Evolutionary conservation across 2,329 filamentous ascomycete species (phyloP), one percentile per base, ranked within the genome.

Genomic region (Calonectria montana): DNA sequence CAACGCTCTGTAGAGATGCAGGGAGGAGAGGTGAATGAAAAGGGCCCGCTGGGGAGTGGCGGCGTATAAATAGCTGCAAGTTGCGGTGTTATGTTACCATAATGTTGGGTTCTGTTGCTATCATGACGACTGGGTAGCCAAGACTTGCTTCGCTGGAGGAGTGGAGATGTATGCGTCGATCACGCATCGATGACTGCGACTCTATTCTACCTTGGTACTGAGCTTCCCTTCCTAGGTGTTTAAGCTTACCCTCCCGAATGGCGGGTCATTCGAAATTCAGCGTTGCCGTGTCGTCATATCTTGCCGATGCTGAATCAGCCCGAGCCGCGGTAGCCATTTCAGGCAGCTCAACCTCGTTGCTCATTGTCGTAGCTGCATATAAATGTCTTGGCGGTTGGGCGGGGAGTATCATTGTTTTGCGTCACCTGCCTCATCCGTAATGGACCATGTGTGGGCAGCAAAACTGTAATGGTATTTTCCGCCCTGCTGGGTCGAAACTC

Each of bases 221-320:
- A 65, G 12, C 65, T 76, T 75, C 67, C 75, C 41, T 63, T 70
- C 69, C 65, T 16, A 57, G n/a, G 73, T 45, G 59, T 18, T 64
- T 75, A 62, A 74, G 74, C 76, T 74, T 74, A 75, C 76, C 37
- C 62, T 35, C 41, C 39, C 27, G 45, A 65, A 21, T 75, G 69
- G 66, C 72, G 10, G 62, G 67, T 41, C 68, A 74, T 67, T 74
- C 43, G 64, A 37, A 39, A 59, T 59, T 67, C 31, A 25, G 63
- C 50, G 50, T 41, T 35, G 74, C 21, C 13, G 13, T 78, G 76
- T 75, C 76, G 71, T 77, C 76, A 77, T 77, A 48, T 31, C 67
- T 29, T 31, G 27, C 43, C 43, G 37, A 45, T 31, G 6, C 66
- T 18, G 23, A 16, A 13, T 27, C 53, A 70, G n/a, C 27, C 47